Conservation (phyloP, 2,329 filamentous ascomycete species). For the Colletotrichum sp. region DNA sequence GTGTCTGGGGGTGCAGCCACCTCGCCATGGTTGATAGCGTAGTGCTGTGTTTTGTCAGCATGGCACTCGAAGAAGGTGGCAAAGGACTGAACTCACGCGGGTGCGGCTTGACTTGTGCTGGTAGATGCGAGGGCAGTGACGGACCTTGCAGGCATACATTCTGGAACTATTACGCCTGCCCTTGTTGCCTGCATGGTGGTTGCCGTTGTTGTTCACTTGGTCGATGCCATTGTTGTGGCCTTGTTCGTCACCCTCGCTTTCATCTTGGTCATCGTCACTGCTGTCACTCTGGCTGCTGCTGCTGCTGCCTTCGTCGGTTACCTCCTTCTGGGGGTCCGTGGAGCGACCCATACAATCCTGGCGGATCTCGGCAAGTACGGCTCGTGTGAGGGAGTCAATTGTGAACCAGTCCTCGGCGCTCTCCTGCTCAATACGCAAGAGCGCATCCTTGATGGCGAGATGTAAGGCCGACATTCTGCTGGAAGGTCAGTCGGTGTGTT, state of each 20-base stretch:
- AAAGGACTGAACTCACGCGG: neutral
- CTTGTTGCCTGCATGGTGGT: neutral
- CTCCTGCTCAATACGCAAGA: neutral
- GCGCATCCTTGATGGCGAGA: neutral
- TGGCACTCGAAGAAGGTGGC: neutral
- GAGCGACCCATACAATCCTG: neutral
- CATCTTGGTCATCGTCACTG: neutral
- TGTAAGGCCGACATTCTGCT: neutral
- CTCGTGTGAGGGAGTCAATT: neutral
- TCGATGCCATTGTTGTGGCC: neutral
- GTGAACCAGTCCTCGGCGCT: neutral
- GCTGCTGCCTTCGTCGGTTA: neutral
- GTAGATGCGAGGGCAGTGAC: neutral
- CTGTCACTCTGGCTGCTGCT: neutral
- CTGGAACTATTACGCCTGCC: neutral
- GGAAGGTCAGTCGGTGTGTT: rapidly evolving
- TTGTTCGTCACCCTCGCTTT: neutral
- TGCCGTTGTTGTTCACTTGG: neutral
- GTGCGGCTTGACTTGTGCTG: neutral
- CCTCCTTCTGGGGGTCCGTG: neutral
- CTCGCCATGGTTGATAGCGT: neutral
- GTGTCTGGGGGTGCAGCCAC: neutral
- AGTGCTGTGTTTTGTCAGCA: neutral
- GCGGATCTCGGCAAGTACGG: neutral
- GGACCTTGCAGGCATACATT: neutral